Evolutionary conservation across 164 flowering plant species (phyloP), one percentile per base, ranked within the genome.

Genomic region (Tetracentron sinense): DNA sequence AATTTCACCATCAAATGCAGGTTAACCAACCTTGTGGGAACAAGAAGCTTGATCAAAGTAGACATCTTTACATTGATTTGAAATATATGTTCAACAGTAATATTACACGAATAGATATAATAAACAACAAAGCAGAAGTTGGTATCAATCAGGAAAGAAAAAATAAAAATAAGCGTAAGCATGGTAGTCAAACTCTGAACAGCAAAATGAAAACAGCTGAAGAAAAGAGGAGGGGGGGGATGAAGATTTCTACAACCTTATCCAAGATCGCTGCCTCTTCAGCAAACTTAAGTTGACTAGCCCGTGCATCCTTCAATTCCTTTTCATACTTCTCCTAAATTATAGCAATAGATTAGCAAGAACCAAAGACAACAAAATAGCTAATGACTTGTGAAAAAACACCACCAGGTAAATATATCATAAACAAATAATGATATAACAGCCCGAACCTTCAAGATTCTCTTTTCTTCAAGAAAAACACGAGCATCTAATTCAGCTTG

Each of bases 211-310:
- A 56, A 56, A 7, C 6, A 27, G 1, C 61, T 23, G 7, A 42
- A 15, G 4, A 57, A 55, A 11, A 16, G 7, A 42, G 21, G 28
- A 51, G 23, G 61, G 10, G 15, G 48, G 31, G 31, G 31, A 29
- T 4, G 21, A 21, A 65, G 46, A 58, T 46, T 5, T 26, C 25
- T 8, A 53, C 14, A 60, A 95, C 99, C 97, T 95, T 88, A 48
- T 95, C 94, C 70, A 95, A 70, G 46, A 92, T 79, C 21, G 96
- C 94, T 47, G 84, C 94, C 75, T 93, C 89, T 80, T 95, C 97
- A 58, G 94, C 96, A 81, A 77, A 92, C 97, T 92, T 92, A 48
- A 95, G 87, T 75, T 92, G 87, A 71, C 89, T 84, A 14, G 87
- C 97, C 77, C 88, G 81, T 26, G 89, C 89, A 84, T 95, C 99